phyloP scores from a whole-genome alignment of 2,329 filamentous ascomycete genomes.

The Ophiosphaerella herpotricha region DNA sequence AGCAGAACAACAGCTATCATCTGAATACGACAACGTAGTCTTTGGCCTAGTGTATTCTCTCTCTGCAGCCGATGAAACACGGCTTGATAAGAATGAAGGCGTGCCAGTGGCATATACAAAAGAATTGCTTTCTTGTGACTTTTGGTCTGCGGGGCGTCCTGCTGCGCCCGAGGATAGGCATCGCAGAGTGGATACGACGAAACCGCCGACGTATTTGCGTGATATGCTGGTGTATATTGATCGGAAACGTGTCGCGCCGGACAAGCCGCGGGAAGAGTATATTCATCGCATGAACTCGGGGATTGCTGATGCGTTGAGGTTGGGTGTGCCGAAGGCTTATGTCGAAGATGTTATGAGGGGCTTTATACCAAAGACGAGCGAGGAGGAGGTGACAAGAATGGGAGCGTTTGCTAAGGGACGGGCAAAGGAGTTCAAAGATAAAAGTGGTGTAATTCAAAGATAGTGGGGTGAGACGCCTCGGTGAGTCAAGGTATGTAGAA shows the following conservation, averaged over 20 bases:
- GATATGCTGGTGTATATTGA: slow-evolving; percentile 66
- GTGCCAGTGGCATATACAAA: slow-evolving; percentile 67
- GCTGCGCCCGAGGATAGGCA: background rate
- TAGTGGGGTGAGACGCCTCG: background rate
- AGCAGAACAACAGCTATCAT: background rate
- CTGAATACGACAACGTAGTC: slow-evolving; percentile 45
- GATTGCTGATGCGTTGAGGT: slow-evolving; percentile 61
- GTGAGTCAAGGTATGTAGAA: background rate
- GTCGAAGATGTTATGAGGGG: slow-evolving; percentile 59
- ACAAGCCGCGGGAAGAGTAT: slow-evolving; percentile 61
- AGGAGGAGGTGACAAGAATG: slow-evolving; percentile 21
- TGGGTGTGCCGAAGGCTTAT: slow-evolving; percentile 61
- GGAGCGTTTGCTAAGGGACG: slow-evolving; percentile 44
- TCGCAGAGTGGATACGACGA: slow-evolving; percentile 21
- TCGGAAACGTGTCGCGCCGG: slow-evolving; percentile 45
- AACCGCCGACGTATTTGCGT: slow-evolving; percentile 23
- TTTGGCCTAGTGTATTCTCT: slow-evolving; percentile 45
- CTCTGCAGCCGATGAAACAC: slow-evolving; percentile 27
- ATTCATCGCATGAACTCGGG: slow-evolving; percentile 66
- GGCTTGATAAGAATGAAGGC: slow-evolving; percentile 58
- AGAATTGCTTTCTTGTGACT: slow-evolving; percentile 49
- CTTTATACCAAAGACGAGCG: slow-evolving; percentile 50
- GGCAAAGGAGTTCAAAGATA: slow-evolving; percentile 41
- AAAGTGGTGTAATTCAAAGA: slow-evolving; percentile 31
- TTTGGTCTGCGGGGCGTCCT: slow-evolving; percentile 41